Evolutionary conservation across 139 green algal genomes (phyloP).

Genomic region (Haematococcus sp.): DNA sequence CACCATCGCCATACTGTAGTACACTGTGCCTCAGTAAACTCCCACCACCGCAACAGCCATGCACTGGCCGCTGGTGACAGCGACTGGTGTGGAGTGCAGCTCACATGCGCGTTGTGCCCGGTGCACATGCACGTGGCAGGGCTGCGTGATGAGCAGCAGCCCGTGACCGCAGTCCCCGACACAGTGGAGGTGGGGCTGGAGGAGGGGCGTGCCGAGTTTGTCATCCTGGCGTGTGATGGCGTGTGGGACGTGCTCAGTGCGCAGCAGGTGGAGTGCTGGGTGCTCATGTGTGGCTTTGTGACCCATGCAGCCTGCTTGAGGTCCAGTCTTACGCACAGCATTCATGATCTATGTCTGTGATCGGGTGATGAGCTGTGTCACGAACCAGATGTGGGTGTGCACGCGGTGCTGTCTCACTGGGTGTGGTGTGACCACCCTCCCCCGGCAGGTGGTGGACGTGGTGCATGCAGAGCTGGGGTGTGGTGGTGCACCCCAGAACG

Average conservation of each 20-base stretch:
- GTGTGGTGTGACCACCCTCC: neutral
- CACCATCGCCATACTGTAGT: neutral
- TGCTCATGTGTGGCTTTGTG: neutral
- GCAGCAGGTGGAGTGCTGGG: constrained; percentile 23
- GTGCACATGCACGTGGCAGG: too few species aligned
- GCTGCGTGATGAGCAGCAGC: constrained; percentile 17
- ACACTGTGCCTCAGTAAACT: neutral
- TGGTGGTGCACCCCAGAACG: neutral
- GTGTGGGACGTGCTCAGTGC: constrained; percentile 67
- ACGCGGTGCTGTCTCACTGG: neutral
- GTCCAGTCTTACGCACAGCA: too few species aligned
- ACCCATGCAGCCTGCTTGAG: too few species aligned
- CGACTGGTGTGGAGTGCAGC: too few species aligned
- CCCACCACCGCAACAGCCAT: too few species aligned
- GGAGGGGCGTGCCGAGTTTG: constrained; percentile 45
- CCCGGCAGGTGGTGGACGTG: constrained; percentile 8
- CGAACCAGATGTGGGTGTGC: neutral
- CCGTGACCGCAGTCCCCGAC: constrained; percentile 23
- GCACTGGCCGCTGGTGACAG: neutral
- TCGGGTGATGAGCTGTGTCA: neutral
- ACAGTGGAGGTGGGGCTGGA: constrained; percentile 14
- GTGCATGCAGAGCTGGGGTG: neutral
- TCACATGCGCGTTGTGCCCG: too few species aligned
- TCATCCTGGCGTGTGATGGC: constrained; percentile 66
- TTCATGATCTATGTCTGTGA: neutral